Evolutionary conservation across 1,139 yeast species (phyloP), one percentile per base, ranked within the genome.

Genomic region (Kluyveromyces sp.): DNA sequence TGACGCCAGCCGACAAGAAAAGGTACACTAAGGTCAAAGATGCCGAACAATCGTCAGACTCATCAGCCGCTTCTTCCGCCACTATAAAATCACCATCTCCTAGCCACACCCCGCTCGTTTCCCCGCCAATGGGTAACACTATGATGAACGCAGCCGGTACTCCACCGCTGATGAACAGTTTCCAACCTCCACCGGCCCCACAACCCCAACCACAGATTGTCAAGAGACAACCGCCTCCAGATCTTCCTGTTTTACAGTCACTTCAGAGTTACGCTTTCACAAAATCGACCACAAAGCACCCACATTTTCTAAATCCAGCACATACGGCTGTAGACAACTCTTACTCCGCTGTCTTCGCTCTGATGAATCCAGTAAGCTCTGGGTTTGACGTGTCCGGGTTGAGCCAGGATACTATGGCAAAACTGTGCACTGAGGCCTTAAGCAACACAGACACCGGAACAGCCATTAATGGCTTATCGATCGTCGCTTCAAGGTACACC

Each of bases 381-480:
- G 70, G 73, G 40, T 83, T 86, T 56, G 92, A 88, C 60, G 76
- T 87, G 41, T 73, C 85, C 6, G 67, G 76, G 7, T 68, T 89
- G 13, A 84, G 94, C 1, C 74, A 73, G 31, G 77, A 80, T 45
- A 70, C 83, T 3, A 75, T 87, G 44, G 73, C 55, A 74, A 29
- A 74, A 77, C 38, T 81, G 82, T 73, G 85, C 83, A 17, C 68
- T 78, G 46, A 75, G 77, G 35, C 88, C 83, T 2, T 70, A 83
- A 55, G 69, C 70, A 40, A 73, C 73, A 77, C 78, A 0, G 75
- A 77, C 43, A 67, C 73, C 0, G 68, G 69, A 8, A 74, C 71
- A 48, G 68, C 92, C 37, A 68, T 77, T n/a, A 77, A 78, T 48
- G 94, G 86, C 0, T 67, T 87, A 47, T 77, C 78, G 16, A 78